These are phyloP conservation scores for Ulvella scutata DNA, from an alignment of 139 green algal genomes.

Conservation along the genomic window DNA sequence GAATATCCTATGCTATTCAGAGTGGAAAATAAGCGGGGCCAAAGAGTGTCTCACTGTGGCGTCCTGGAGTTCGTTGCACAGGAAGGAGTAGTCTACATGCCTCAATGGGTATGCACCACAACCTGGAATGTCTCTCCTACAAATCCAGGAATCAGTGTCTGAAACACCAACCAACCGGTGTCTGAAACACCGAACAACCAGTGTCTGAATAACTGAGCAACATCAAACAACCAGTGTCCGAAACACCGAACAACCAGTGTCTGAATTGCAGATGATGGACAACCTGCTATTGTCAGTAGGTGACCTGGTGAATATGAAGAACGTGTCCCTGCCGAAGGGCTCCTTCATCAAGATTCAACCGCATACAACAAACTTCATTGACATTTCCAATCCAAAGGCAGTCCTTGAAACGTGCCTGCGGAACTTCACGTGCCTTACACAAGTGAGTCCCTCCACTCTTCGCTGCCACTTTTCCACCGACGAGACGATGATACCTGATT, in stretches of 20 bases:
- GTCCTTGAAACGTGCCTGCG: constrained; percentile 90
- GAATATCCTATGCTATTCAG: constrained; percentile 99
- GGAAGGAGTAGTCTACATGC: constrained; percentile 91
- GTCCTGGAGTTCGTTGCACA: constrained; percentile 98
- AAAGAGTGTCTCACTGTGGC: constrained; percentile 78
- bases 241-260: too few species aligned
- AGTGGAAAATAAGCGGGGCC: constrained; percentile 48
- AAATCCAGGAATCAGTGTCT: too few species aligned
- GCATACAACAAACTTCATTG: constrained; percentile 88
- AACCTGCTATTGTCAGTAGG: constrained; percentile 88
- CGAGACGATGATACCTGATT: background rate
- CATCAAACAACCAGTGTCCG: too few species aligned
- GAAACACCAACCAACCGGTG: too few species aligned
- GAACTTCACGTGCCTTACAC: constrained; percentile 63
- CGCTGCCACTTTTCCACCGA: background rate
- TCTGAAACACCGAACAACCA: too few species aligned
- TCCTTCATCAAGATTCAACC: constrained; percentile 92
- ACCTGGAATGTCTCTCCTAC: background rate
- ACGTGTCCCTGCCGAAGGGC: constrained; percentile 81
- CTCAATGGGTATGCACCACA: constrained; percentile 68
- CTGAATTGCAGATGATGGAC: constrained; percentile 82
- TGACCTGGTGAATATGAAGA: constrained; percentile 67
- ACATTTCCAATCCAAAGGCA: constrained; percentile 93
- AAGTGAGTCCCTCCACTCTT: background rate
- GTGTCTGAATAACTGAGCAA: too few species aligned